phyloP scores from a whole-genome alignment of 768 basidiomycete genomes.

The Russula emetica region DNA sequence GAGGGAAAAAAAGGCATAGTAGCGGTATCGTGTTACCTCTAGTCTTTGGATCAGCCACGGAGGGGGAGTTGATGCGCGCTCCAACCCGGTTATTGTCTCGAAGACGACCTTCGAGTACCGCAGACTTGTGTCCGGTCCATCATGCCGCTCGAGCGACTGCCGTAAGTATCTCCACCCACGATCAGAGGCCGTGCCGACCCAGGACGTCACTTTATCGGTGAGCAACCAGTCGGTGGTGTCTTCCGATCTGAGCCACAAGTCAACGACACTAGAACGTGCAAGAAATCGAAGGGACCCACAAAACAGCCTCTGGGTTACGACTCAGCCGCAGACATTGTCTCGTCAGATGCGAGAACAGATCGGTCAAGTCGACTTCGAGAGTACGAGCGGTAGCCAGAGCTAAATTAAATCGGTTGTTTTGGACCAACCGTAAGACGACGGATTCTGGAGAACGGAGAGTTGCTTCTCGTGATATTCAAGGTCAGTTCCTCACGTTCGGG shows the following conservation, averaged over 20 bases:
- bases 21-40: constrained; percentile 45
- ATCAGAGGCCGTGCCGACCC: constrained; percentile 76
- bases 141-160: constrained; percentile 71
- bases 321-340: constrained; percentile 74
- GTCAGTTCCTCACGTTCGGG: not conserved
- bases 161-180: constrained; percentile 89
- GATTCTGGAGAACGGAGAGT: constrained; percentile 50
- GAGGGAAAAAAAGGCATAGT: not conserved
- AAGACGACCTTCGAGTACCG: constrained; percentile 72
- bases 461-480: constrained; percentile 30
- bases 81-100: constrained; percentile 69
- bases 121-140: constrained; percentile 64
- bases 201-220: constrained; percentile 72
- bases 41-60: constrained; percentile 79
- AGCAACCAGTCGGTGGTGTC: constrained; percentile 79
- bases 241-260: constrained; percentile 48
- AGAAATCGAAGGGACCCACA: constrained; percentile 41
- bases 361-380: constrained; percentile 81
- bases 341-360: constrained; percentile 74
- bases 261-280: constrained; percentile 9
- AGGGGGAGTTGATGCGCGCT: constrained; percentile 60
- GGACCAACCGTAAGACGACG: constrained; percentile 73
- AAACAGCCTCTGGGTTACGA: constrained; percentile 51
- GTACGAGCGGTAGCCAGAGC: constrained; percentile 74
- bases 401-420: constrained; percentile 70